A percentile compares a stretch with the other conserved stretches of the same genome.
Conservation (phyloP, 1,139 yeast genomes). For the Wickerhamomyces sp. region DNA sequence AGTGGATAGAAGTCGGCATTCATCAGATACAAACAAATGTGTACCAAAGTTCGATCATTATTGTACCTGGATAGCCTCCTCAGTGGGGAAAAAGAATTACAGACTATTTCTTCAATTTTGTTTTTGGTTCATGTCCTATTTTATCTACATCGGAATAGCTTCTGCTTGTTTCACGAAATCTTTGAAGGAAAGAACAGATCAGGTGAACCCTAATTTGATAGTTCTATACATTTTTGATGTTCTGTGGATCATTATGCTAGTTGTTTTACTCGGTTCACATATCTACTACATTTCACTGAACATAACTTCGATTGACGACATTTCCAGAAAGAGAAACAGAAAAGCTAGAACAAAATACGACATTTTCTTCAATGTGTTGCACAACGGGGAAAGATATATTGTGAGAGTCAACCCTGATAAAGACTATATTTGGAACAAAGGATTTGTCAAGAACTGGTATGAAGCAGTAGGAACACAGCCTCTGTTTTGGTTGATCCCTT, state of each 20-base stretch:
- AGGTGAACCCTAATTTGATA: constrained; percentile 42
- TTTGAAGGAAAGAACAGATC: constrained; percentile 23
- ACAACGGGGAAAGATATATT: constrained; percentile 19
- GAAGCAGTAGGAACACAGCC: constrained; percentile 19
- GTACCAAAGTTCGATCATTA: constrained; percentile 61
- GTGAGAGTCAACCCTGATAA: constrained; percentile 19
- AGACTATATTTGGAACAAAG: constrained; percentile 26
- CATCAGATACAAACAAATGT: constrained; percentile 39
- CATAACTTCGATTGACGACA: constrained; percentile 39
- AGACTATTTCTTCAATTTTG: constrained; percentile 45
- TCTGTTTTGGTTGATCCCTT: constrained; percentile 16
- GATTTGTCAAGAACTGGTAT: constrained; percentile 19
- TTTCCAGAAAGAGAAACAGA: constrained; percentile 19
- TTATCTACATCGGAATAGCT: constrained; percentile 28
- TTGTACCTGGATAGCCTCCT: constrained; percentile 58
- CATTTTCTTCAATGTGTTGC: constrained; percentile 9
- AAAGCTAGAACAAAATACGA: constrained; percentile 9
- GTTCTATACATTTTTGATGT: constrained; percentile 35
- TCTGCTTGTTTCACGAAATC: constrained; percentile 26
- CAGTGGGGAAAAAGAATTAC: constrained; percentile 54
- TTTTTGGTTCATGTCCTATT: constrained; percentile 31
- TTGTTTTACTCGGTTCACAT: constrained; percentile 34
- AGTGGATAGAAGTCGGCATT: constrained; percentile 51
- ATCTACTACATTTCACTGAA: constrained; percentile 36
- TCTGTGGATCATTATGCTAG: constrained; percentile 39